Evolutionary conservation across 73 alveolate species (phyloP), one percentile per base, ranked within the genome.

Genomic region (Tetrahymena malaccensis): DNA sequence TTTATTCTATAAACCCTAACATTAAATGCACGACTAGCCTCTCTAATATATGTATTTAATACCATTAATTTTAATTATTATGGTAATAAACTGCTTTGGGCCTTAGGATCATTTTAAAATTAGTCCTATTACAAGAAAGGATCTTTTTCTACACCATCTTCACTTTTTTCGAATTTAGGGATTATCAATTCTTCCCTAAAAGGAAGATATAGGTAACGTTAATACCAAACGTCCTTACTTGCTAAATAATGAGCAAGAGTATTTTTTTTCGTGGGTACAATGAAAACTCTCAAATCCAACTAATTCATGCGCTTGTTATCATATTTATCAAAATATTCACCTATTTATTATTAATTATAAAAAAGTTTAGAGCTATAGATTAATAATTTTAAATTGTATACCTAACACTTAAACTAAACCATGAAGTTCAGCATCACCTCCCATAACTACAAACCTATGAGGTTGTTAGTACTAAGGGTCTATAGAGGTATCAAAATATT

Each of bases 191-290:
- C 97, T 35, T 95, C 97, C 38, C 93, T 56, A 85, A 95, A 95
- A 0, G 97, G 97, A 35, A 95, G 44, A 95, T 95, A 95, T 10
- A 95, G 94, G 85, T 95, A 95, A 50, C 97, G 93, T 37, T 95
- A 84, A 95, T 95, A 95, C 97, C 97, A 95, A 17, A 93, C 95
- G 55, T 95, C 97, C 34, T 95, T 95, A n/a, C 93, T 35, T 34
- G 97, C 97, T 4, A 95, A 13, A 33, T 85, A 95, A 17, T 95
- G 84, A n/a, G 95, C 94, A 21, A 95, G 55, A 21, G 97, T 94
- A 93, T 93, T 85, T 55, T 95, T 94, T 35, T 89, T 89, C 1
- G 95, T 95, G 17, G 97, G 97, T 13, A 85, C 93, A n/a, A 95
- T 27, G 43, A 43, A 95, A 34, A 95, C 97, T 93, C 97, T 95